phyloP scores from a whole-genome alignment of 192 early-diverging fungal species.

The Dissophora globulifera region DNA sequence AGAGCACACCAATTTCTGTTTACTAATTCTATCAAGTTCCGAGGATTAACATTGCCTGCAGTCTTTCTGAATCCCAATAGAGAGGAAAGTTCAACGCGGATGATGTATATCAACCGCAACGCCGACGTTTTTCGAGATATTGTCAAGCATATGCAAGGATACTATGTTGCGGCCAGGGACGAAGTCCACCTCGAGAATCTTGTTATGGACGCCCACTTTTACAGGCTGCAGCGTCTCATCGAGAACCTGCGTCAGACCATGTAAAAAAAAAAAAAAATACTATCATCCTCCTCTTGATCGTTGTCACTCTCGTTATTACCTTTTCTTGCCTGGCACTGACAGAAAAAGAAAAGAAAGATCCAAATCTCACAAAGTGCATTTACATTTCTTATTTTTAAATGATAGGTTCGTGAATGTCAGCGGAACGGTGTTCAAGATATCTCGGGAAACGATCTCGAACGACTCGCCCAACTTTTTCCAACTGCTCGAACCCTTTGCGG shows the following conservation, averaged over 20 bases:
- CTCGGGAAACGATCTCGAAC: constrained; percentile 57
- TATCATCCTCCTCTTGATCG: background rate
- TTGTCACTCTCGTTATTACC: background rate
- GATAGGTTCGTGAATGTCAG: constrained; percentile 64
- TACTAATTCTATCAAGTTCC: background rate
- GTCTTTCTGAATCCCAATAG: constrained; percentile 30
- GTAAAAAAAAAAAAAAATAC: too few relatives aligned
- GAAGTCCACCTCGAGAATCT: constrained; percentile 54
- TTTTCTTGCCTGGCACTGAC: too few relatives aligned
- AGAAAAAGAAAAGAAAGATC: too few relatives aligned
- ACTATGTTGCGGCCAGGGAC: constrained; percentile 57
- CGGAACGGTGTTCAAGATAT: constrained; percentile 61
- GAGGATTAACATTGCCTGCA: background rate
- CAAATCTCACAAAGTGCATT: too few relatives aligned
- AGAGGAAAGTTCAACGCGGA: constrained; percentile 36
- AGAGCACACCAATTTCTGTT: background rate
- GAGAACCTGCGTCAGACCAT: constrained; percentile 53
- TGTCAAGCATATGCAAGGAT: constrained; percentile 65
- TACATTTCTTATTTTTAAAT: background rate
- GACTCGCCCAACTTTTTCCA: constrained; percentile 56
- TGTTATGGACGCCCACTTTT: constrained; percentile 59
- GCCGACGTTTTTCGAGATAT: constrained; percentile 62
- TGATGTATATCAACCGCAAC: constrained; percentile 64
- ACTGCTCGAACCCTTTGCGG: constrained; percentile 36
- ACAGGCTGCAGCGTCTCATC: constrained; percentile 53